phyloP scores from a whole-genome alignment of 2,329 filamentous ascomycete species.

The Parastagonospora avenae region DNA sequence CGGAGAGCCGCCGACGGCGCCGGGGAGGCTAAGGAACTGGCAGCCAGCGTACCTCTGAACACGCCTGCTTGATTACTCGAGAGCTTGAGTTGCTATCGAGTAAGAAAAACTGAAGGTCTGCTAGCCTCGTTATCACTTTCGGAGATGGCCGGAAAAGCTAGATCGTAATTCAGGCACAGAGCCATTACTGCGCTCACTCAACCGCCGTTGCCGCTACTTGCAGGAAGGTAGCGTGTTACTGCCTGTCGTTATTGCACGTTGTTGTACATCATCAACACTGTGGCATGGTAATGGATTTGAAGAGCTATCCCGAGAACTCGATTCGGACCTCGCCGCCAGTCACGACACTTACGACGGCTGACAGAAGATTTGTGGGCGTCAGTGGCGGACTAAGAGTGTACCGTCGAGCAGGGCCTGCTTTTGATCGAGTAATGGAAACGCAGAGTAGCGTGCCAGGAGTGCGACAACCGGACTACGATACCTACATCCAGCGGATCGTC shows the following conservation, averaged over 20 bases:
- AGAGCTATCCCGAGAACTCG: neutral
- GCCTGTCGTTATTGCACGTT: neutral
- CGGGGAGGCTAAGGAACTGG: slow-evolving; percentile 29
- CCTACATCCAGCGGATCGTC: slow-evolving; percentile 6
- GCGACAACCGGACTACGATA: slow-evolving; percentile 5
- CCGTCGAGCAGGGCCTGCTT: slow-evolving; percentile 22
- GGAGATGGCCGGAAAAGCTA: slow-evolving; percentile 31
- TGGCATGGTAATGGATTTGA: neutral
- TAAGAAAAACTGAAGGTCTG: slow-evolving; percentile 32
- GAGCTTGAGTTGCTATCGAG: slow-evolving; percentile 36
- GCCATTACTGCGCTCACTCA: slow-evolving; percentile 1
- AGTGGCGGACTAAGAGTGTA: slow-evolving; percentile 12
- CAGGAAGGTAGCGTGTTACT: neutral
- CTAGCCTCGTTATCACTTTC: slow-evolving; percentile 22
- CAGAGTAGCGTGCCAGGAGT: slow-evolving; percentile 20
- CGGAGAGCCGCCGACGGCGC: slow-evolving; percentile 24
- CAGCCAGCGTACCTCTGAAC: slow-evolving; percentile 34
- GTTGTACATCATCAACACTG: neutral
- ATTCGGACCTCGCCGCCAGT: slow-evolving; percentile 1
- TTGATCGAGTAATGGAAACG: slow-evolving; percentile 45
- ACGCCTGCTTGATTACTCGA: slow-evolving; percentile 39
- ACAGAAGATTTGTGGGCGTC: slow-evolving; percentile 3
- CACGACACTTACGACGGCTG: slow-evolving; percentile 1
- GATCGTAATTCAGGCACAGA: slow-evolving; percentile 8
- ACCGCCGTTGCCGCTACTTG: neutral